Base-by-base conservation (phyloP, 768 basidiomycete species). In the Suillus lakei region DNA sequence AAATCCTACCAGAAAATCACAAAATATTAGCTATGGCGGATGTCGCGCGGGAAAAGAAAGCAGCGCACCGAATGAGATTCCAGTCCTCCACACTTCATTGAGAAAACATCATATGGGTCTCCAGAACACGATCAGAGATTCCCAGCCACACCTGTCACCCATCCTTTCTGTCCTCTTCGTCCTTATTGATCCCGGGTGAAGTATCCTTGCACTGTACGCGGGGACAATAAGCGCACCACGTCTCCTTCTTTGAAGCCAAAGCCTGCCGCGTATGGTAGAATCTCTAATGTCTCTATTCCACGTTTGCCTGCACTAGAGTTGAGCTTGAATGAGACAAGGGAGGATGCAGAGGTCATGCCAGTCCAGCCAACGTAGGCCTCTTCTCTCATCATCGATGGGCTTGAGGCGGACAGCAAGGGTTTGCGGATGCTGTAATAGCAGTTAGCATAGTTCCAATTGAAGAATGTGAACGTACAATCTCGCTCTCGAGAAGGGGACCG, bases 401-500 rank as follows among this genome's bases (percentile, higher is more conserved):
- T 82, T 85, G n/a, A 95, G 78, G 75, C 93, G 90, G 5, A 95
- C 81, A 9, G 89, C 91, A 44, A 96, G 83, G 28, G 85, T 83
- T 85, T 95, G 94, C 3, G 93, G 93, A 46, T 92, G 83, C 93
- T 95, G 64, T 68, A 21, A n/a, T 43, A 69, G 30, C 66, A 48
- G 10, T 46, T 50, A 26, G 1, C 26, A 23, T 50, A 7, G 48
- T 26, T 16, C 26, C 26, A 16, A 26, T 26, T 3, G 23, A 50
- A n/a, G n/a, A n/a, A n/a, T n/a, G n/a, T 13, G 67, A 66, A 85
- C 92, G 74, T 77, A 96, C 96, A 60, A 96, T 84, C 67, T 88
- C 88, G 65, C 94, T 88, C 74, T 96, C 91, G 1, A 95, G 84
- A n/a, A 99, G 83, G 7, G 93, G 93, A 0, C 93, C 95, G 73